Conservation (phyloP, 2,329 filamentous ascomycete genomes). For the Bipolaris oryzae region DNA sequence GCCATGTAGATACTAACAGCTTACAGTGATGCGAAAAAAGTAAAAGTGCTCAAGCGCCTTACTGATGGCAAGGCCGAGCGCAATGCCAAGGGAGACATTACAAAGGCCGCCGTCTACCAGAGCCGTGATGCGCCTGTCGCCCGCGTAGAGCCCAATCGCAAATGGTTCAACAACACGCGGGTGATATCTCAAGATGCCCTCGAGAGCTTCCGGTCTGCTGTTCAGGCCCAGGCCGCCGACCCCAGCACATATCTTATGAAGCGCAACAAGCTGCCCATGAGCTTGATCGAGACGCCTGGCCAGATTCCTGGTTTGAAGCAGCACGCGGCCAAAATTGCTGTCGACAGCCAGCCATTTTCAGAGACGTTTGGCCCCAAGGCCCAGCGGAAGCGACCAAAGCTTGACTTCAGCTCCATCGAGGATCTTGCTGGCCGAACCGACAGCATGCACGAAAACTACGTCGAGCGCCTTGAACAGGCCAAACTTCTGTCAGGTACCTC, state of each 20-base stretch:
- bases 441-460: slow-evolving; percentile 80
- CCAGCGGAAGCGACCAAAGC: slow-evolving; percentile 89
- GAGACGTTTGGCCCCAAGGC: slow-evolving; percentile 94
- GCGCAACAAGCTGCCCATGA: slow-evolving; percentile 96
- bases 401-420: slow-evolving; percentile 78
- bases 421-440: slow-evolving; percentile 82
- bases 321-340: slow-evolving; percentile 90
- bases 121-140: slow-evolving; percentile 80
- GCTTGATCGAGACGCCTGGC: slow-evolving; percentile 80
- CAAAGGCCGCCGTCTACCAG: slow-evolving; percentile 82
- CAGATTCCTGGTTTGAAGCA: slow-evolving; percentile 82
- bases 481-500: slow-evolving; percentile 75
- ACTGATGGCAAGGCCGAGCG: slow-evolving; percentile 84
- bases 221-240: slow-evolving; percentile 86
- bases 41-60: slow-evolving; percentile 87
- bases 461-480: slow-evolving; percentile 79
- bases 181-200: slow-evolving; percentile 89
- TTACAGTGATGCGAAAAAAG: slow-evolving; percentile 72
- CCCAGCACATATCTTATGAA: slow-evolving; percentile 95
- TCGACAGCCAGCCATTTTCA: slow-evolving; percentile 83
- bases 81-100: slow-evolving; percentile 83
- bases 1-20: slow-evolving; percentile 1
- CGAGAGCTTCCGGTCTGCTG: slow-evolving; percentile 84
- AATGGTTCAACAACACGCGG: slow-evolving; percentile 97
- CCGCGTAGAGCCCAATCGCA: slow-evolving; percentile 91